Conservation (phyloP, 2,329 filamentous ascomycete species). For the Chaetomium sp. region DNA sequence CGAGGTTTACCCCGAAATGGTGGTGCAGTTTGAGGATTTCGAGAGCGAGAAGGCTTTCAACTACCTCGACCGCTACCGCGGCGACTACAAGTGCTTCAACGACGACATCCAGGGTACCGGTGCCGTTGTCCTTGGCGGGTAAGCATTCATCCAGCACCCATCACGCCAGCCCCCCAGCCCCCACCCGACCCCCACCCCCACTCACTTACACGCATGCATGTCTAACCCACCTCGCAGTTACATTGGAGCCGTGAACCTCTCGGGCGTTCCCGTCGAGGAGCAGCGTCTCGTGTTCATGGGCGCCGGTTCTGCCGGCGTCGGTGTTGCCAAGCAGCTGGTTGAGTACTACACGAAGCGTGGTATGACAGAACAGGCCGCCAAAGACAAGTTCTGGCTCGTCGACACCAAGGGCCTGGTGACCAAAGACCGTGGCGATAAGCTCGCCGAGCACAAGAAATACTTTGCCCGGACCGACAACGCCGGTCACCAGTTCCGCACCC, state of each 20-base stretch:
- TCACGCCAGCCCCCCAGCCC: too few species aligned
- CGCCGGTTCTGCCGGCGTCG: conserved; percentile 91
- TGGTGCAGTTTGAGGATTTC: conserved; percentile 96
- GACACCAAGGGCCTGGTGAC: conserved; percentile 97
- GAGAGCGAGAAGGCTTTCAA: conserved; percentile 91
- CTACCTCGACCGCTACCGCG: conserved; percentile 85
- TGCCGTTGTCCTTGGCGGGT: conserved; percentile 87
- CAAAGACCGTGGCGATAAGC: conserved; percentile 85
- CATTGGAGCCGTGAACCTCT: conserved; percentile 76
- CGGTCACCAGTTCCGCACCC: conserved; percentile 71
- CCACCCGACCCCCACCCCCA: background rate
- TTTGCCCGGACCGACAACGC: conserved; percentile 67
- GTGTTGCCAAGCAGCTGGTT: conserved; percentile 96
- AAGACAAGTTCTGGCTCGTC: conserved; percentile 93
- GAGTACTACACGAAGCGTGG: conserved; percentile 95
- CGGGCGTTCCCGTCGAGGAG: conserved; percentile 81
- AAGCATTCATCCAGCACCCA: conserved; percentile 38
- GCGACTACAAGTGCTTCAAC: conserved; percentile 94
- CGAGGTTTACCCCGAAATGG: conserved; percentile 67
- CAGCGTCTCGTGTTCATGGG: conserved; percentile 96
- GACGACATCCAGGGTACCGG: conserved; percentile 98
- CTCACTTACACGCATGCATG: background rate
- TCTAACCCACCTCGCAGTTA: conserved; percentile 46
- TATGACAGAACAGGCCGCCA: conserved; percentile 82
- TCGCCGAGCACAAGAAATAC: conserved; percentile 86